A percentile compares a stretch with the other conserved stretches of the same genome.
Conservation (phyloP, 1,139 yeast species). For the Pichia sp. region DNA sequence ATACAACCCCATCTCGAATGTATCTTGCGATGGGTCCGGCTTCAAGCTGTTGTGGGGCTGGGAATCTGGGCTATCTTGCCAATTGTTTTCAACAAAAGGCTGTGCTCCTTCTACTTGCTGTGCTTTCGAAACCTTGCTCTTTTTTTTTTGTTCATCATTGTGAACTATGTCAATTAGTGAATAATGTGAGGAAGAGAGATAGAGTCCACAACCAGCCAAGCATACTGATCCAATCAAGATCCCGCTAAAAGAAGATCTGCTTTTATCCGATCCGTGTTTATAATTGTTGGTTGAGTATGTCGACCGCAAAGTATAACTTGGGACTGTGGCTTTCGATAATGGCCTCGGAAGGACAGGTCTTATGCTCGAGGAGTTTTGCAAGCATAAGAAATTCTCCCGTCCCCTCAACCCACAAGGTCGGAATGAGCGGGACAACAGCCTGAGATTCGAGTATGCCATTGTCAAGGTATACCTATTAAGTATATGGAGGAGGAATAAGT, state of each 20-base stretch:
- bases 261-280: not conserved
- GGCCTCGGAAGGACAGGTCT: not conserved
- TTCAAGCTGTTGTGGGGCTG: conserved; percentile 25
- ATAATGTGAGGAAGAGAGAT: not conserved
- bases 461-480: not conserved
- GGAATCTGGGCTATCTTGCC: conserved; percentile 14
- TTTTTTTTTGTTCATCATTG: conserved; percentile 9
- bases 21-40: conserved; percentile 51
- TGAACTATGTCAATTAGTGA: not conserved
- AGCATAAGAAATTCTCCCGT: not conserved
- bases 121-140: not conserved
- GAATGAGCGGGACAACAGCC: not conserved
- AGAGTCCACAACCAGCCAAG: not conserved
- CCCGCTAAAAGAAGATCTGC: not conserved
- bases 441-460: not conserved
- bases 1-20: conserved; percentile 66
- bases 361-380: not conserved
- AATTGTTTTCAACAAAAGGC: conserved; percentile 17
- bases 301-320: not conserved
- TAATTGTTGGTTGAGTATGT: not conserved
- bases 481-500: not conserved
- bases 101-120: conserved; percentile 16
- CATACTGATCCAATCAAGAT: not conserved
- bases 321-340: not conserved
- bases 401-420: not conserved